Conservation (phyloP, 345 rosid species). For the Arabis alpina region DNA sequence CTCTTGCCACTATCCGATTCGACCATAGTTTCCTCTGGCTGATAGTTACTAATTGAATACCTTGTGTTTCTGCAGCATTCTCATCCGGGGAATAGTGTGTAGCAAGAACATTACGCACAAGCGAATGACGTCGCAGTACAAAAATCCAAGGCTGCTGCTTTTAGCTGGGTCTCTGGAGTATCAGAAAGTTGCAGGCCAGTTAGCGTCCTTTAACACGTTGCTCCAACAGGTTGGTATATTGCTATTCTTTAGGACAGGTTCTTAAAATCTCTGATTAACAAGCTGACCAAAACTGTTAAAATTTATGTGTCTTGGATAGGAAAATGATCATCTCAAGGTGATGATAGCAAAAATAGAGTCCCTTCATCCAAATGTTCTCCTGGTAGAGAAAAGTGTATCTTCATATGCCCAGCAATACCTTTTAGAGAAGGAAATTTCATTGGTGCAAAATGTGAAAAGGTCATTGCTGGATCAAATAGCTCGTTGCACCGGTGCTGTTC, state of each 20-base stretch:
- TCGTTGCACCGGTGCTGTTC: constrained; percentile 82
- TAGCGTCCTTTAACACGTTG: constrained; percentile 88
- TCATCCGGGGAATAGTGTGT: constrained; percentile 89
- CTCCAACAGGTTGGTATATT: constrained; percentile 73
- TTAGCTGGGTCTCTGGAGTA: constrained; percentile 94
- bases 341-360: constrained; percentile 82
- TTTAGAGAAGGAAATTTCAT: constrained; percentile 83
- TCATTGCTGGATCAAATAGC: constrained; percentile 88
- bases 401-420: constrained; percentile 83
- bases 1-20: neutral
- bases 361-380: constrained; percentile 86
- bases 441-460: constrained; percentile 88
- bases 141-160: constrained; percentile 82
- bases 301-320: constrained; percentile 54
- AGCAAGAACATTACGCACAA: constrained; percentile 98
- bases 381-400: constrained; percentile 96
- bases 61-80: constrained; percentile 61
- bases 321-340: constrained; percentile 84
- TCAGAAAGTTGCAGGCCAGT: constrained; percentile 76
- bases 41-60: neutral
- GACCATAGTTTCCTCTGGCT: neutral
- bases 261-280: neutral
- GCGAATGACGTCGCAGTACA: constrained; percentile 98
- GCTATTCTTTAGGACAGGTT: constrained; percentile 7
- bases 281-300: constrained; percentile 24